These are phyloP conservation scores for Quillaja saponaria DNA, from an alignment of 306 rosid species.

Conservation along the genomic window DNA sequence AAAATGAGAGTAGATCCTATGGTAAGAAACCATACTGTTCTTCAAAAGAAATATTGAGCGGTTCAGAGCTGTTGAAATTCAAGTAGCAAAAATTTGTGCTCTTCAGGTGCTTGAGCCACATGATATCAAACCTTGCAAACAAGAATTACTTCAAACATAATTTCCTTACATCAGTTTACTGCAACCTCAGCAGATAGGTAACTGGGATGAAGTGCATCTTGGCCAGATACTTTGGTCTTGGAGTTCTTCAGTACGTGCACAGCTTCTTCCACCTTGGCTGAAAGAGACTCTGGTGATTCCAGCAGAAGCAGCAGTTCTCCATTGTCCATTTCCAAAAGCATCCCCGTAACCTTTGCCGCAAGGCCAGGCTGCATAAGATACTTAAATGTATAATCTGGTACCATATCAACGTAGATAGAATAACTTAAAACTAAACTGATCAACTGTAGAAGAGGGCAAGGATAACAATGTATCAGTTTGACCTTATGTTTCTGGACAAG, in stretches of 20 bases:
- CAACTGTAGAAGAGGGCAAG: neutral
- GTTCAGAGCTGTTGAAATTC: slow-evolving; percentile 29
- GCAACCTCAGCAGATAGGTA: slow-evolving; percentile 77
- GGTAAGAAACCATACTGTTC: slow-evolving; percentile 27
- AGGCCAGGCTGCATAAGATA: slow-evolving; percentile 62
- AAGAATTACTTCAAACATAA: slow-evolving; percentile 12
- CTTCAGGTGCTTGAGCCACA: slow-evolving; percentile 33
- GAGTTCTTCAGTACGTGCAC: slow-evolving; percentile 75
- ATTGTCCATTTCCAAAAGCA: slow-evolving; percentile 95
- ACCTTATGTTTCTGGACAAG: slow-evolving; percentile 69
- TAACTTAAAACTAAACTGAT: slow-evolving; percentile 12
- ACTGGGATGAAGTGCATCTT: slow-evolving; percentile 55
- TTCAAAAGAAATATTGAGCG: slow-evolving; percentile 16
- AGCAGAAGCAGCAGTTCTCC: slow-evolving; percentile 70
- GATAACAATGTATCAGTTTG: slow-evolving; percentile 16
- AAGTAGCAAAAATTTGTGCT: slow-evolving; percentile 22
- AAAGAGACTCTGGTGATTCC: slow-evolving; percentile 77
- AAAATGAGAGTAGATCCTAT: slow-evolving; percentile 23
- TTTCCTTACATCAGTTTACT: slow-evolving; percentile 53
- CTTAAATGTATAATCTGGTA: neutral
- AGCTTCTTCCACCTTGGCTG: slow-evolving; percentile 80
- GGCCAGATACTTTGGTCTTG: slow-evolving; percentile 56
- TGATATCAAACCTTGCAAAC: slow-evolving; percentile 19
- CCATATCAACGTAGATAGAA: neutral
- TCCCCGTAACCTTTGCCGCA: slow-evolving; percentile 85